Conservation (phyloP, 306 rosid genomes). For the Medicago ruthenica region DNA sequence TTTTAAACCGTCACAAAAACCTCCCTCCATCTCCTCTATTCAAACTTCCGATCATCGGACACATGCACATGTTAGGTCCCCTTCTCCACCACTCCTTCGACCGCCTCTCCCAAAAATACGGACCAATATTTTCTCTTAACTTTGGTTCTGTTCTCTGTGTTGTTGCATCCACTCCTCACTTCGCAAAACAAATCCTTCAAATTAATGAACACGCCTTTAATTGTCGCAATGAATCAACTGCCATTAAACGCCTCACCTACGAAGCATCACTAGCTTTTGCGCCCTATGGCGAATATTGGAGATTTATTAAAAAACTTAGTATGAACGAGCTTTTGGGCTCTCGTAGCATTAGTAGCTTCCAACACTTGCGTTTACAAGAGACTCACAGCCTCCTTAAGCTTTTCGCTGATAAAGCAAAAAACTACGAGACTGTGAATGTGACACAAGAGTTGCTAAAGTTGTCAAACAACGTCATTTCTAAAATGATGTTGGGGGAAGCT, state of each 20-base stretch:
- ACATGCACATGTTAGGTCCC: slow-evolving; percentile 44
- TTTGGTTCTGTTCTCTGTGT: slow-evolving; percentile 46
- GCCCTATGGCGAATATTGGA: slow-evolving; percentile 44
- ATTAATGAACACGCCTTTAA: slow-evolving; percentile 44
- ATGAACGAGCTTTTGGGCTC: slow-evolving; percentile 37
- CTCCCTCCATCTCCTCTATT: slow-evolving; percentile 44
- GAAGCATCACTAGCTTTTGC: slow-evolving; percentile 43
- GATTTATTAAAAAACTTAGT: slow-evolving; percentile 15
- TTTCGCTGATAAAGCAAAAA: slow-evolving; percentile 20
- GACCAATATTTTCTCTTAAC: slow-evolving; percentile 47
- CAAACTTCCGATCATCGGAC: slow-evolving; percentile 37
- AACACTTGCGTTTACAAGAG: slow-evolving; percentile 33
- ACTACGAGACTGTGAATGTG: slow-evolving; percentile 32
- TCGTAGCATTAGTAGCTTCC: slow-evolving; percentile 15
- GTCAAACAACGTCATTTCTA: slow-evolving; percentile 39
- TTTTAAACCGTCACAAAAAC: neutral
- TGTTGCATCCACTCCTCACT: slow-evolving; percentile 34
- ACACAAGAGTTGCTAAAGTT: slow-evolving; percentile 41
- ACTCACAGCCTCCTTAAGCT: neutral
- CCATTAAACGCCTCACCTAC: slow-evolving; percentile 41
- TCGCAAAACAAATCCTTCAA: slow-evolving; percentile 44
- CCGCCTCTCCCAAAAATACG: slow-evolving; percentile 37
- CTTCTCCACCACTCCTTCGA: slow-evolving; percentile 47
- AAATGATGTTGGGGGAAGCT: slow-evolving; percentile 50
- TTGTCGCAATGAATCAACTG: neutral